Evolutionary conservation across 176 grass and related monocot species (phyloP), one percentile per base, ranked within the genome.

Genomic region (Musa troglodytarum): DNA sequence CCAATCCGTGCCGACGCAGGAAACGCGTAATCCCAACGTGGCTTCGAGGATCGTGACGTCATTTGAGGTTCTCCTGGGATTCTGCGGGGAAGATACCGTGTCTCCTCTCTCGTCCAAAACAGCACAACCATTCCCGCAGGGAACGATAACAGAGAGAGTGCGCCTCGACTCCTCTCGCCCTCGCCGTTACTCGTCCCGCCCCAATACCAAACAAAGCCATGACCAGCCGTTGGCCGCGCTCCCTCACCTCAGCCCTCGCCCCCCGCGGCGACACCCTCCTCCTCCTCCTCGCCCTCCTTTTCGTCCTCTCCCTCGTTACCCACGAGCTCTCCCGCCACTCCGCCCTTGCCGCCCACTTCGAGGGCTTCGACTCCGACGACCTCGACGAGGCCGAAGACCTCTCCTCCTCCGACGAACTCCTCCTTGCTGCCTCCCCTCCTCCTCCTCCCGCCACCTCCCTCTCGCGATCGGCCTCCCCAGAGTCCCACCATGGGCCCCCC

Each of bases 361-460:
- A 94, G 82, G 90, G 95, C 69, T 94, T 97, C 77, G 94, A 92
- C 65, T 87, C 90, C 65, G 88, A 94, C 78, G 88, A 89, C 8
- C 71, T 88, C n/a, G 77, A 85, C 25, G 68, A 86, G 25, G 73
- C 70, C 63, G 90, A 64, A 3, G 67, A 86, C 43, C 76, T 50
- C 83, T 72, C 21, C 63, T 79, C 64, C 81, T 85, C 61, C 78
- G 83, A 26, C 77, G 81, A 68, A 80, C 85, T 70, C 75, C 78
- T 80, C 72, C 83, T 71, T 13, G 81, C 3, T 73, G 79, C 2
- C 63, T 89, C 22, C 68, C 88, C 62, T 73, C 82, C 29, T 63
- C 84, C 12, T 77, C 77, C 56, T 69, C 86, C 57, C 52, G 76
- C n/a, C 28, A 68, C 50, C 1, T 87, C 14, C 52, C 81, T 52